Evolutionary conservation across 2,329 filamentous ascomycete genomes (phyloP).

Genomic region (Arthrobotrys entomopaga): DNA sequence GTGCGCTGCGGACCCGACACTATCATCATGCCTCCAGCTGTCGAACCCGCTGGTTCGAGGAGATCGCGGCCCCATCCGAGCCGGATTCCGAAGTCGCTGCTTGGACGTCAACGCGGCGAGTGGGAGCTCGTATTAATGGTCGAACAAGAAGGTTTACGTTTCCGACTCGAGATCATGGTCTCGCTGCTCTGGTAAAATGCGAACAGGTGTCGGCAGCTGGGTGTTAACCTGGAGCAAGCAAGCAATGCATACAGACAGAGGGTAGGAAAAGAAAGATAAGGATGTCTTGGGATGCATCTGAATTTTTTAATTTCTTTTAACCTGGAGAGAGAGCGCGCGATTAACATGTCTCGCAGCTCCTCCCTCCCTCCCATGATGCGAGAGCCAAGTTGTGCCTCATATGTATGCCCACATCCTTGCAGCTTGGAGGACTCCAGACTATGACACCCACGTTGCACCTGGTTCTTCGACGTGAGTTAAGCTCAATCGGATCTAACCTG

Average conservation of each 20-base stretch:
- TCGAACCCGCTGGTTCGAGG: constrained; percentile 50
- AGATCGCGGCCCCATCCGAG: constrained; percentile 54
- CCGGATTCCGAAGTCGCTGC: constrained; percentile 45
- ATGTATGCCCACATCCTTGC: constrained; percentile 37
- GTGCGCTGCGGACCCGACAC: constrained; percentile 37
- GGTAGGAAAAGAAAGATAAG: constrained; percentile 17
- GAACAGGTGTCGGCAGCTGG: constrained; percentile 28
- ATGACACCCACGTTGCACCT: constrained; percentile 27
- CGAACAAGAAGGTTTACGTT: constrained; percentile 21
- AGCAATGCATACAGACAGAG: constrained; percentile 1
- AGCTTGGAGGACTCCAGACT: constrained; percentile 34
- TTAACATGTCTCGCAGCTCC: constrained; percentile 34
- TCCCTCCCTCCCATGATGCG: constrained; percentile 30
- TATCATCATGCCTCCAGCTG: constrained; percentile 48
- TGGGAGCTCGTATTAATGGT: constrained; percentile 41
- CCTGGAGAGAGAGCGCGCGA: constrained; percentile 34
- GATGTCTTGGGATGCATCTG: constrained; percentile 26
- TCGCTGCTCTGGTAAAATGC: constrained; percentile 8
- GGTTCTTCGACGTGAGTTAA: constrained; percentile 32
- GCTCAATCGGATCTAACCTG: constrained; percentile 32
- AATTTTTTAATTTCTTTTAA: constrained; percentile 37
- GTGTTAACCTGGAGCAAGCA: constrained; percentile 6
- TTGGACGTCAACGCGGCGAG: constrained; percentile 53
- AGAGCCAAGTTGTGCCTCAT: constrained; percentile 39
- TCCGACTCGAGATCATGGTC: constrained; percentile 45